A percentile compares a stretch with the other conserved stretches of the same genome.
Conservation (phyloP, 1,284 basidiomycete species). For the Pterulicium gracile region DNA sequence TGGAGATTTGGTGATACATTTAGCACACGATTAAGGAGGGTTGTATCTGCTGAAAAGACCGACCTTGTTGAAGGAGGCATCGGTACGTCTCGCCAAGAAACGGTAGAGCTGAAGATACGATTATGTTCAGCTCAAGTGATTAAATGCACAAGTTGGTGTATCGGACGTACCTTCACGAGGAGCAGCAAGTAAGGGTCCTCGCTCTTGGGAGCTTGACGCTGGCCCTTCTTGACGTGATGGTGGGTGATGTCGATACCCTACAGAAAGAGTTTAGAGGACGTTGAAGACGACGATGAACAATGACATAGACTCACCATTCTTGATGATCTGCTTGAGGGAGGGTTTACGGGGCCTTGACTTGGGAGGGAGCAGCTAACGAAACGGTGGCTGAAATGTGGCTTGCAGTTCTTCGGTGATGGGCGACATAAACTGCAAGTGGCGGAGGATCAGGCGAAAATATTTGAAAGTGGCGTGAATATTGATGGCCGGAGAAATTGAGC, state of each 20-base stretch:
- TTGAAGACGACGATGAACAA: conserved; percentile 13
- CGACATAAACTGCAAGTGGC: background rate
- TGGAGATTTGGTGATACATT: conserved; percentile 9
- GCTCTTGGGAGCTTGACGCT: conserved; percentile 91
- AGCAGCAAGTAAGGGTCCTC: conserved; percentile 99
- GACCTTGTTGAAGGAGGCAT: conserved; percentile 95
- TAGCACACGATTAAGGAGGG: conserved; percentile 3
- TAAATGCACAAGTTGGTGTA: conserved; percentile 3
- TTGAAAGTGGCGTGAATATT: too few species aligned
- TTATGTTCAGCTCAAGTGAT: conserved; percentile 12
- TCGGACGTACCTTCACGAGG: conserved; percentile 80
- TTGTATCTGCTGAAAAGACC: conserved; percentile 10
- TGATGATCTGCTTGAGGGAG: conserved; percentile 43
- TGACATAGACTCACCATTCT: conserved; percentile 64
- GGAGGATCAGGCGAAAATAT: too few species aligned
- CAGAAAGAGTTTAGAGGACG: conserved; percentile 10
- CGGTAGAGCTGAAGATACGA: conserved; percentile 75
- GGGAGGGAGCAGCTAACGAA: too few species aligned
- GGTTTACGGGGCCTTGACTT: too few species aligned
- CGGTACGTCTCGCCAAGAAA: conserved; percentile 96
- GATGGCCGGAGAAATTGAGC: too few species aligned
- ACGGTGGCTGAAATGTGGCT: too few species aligned
- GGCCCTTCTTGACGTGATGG: conserved; percentile 99
- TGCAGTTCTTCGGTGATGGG: background rate
- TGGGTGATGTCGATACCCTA: conserved; percentile 96